phyloP scores from a whole-genome alignment of 306 rosid species.

The Macrotyloma uniflorum region DNA sequence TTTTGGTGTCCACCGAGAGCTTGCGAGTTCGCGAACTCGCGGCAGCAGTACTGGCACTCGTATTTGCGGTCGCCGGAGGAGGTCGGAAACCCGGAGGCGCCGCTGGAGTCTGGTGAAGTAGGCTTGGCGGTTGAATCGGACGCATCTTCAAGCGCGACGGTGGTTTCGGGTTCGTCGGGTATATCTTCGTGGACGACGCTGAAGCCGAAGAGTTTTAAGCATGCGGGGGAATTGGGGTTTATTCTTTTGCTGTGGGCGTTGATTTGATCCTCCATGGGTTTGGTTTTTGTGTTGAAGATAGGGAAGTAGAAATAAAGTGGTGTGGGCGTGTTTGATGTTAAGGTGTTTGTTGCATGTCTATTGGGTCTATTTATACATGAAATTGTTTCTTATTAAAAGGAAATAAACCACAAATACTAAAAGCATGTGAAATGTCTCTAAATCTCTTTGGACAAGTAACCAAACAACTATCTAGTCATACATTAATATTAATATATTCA shows the following conservation, averaged over 20 bases:
- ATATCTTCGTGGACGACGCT: slow-evolving; percentile 66
- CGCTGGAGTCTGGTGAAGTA: slow-evolving; percentile 53
- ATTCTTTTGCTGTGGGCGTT: slow-evolving; percentile 51
- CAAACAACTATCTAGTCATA: no score
- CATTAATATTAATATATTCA: no score
- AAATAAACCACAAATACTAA: no score
- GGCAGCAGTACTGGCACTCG: slow-evolving; percentile 93
- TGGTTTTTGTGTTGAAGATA: not conserved
- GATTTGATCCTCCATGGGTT: slow-evolving; percentile 45
- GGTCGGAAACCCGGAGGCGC: slow-evolving; percentile 13
- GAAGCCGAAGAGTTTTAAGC: slow-evolving; percentile 83
- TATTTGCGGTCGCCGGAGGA: slow-evolving; percentile 73
- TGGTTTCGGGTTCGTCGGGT: not conserved
- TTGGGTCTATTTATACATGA: slow-evolving; percentile 59
- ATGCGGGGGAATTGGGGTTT: slow-evolving; percentile 50
- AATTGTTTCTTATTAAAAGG: no score
- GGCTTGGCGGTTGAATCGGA: slow-evolving; percentile 48
- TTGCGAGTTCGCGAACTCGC: slow-evolving; percentile 95
- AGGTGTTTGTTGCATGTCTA: slow-evolving; percentile 54
- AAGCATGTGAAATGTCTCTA: no score
- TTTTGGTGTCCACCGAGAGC: slow-evolving; percentile 98
- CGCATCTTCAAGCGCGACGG: slow-evolving; percentile 37
- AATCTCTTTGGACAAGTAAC: no score
- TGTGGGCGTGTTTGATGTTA: slow-evolving; percentile 31
- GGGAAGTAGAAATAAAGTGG: slow-evolving; percentile 4